Evolutionary conservation across 2,329 filamentous ascomycete species (phyloP).

Genomic region (Fulvia fulva): DNA sequence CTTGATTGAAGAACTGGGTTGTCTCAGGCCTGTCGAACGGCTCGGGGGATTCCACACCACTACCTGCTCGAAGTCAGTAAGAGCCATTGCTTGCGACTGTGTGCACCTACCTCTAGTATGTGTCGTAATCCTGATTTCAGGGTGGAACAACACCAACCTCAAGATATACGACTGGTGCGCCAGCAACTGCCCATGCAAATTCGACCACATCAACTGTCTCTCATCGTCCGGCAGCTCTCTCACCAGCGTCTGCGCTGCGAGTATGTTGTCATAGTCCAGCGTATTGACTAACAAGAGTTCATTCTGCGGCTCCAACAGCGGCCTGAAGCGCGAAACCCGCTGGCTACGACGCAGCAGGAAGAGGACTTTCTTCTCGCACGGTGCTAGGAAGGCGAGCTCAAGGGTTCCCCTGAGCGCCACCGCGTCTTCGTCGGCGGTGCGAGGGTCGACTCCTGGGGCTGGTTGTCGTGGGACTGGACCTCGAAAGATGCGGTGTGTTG

Average conservation of each 20-base stretch:
- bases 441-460: not conserved
- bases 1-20: not conserved
- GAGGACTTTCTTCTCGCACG: slow-evolving; percentile 1
- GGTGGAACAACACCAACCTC: slow-evolving; percentile 3
- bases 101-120: not conserved
- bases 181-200: not conserved
- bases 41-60: not conserved
- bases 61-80: not conserved
- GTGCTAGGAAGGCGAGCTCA: slow-evolving; percentile 1
- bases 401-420: not conserved
- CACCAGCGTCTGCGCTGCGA: not conserved
- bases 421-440: not conserved
- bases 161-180: slow-evolving; percentile 1
- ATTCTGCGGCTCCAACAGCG: slow-evolving; percentile 2
- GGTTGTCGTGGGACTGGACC: slow-evolving; percentile 5
- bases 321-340: slow-evolving; percentile 2
- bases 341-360: not conserved
- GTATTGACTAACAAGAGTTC: slow-evolving; percentile 3
- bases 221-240: not conserved
- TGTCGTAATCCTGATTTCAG: slow-evolving; percentile 2
- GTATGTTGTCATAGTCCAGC: not conserved
- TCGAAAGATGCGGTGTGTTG: not conserved
- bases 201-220: not conserved
- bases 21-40: not conserved
- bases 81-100: not conserved